phyloP scores from a whole-genome alignment of 768 basidiomycete genomes.

The Rhizopogon sp. region DNA sequence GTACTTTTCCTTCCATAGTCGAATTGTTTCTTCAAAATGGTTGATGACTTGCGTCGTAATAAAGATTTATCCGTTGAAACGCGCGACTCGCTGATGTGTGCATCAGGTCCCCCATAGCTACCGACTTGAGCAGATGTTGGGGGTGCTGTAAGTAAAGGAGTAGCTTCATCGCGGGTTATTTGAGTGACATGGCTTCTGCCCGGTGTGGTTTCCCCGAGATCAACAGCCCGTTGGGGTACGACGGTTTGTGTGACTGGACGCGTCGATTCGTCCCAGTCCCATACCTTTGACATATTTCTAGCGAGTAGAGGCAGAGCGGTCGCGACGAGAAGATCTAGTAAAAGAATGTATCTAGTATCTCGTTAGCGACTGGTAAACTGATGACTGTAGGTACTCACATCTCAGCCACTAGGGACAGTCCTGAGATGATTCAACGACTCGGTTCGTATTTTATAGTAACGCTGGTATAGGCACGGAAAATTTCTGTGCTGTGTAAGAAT shows the following conservation, averaged over 20 bases:
- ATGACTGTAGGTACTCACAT: no score
- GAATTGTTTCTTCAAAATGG: slow-evolving; percentile 15
- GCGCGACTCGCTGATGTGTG: not conserved
- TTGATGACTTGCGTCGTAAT: not conserved
- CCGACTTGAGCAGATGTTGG: not conserved
- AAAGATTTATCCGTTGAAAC: not conserved
- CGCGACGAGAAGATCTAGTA: no score
- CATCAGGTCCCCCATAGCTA: not conserved
- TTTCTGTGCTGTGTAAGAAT: no score
- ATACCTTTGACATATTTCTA: slow-evolving; percentile 11
- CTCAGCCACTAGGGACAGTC: no score
- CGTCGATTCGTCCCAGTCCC: slow-evolving; percentile 17
- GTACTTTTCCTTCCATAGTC: slow-evolving; percentile 55
- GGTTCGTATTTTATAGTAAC: no score
- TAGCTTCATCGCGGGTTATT: slow-evolving; percentile 15
- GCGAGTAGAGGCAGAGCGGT: no score
- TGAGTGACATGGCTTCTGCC: not conserved
- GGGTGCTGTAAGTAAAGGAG: slow-evolving; percentile 37
- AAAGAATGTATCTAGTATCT: no score
- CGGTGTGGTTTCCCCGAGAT: not conserved
- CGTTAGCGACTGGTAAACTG: no score
- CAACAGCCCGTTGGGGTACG: not conserved
- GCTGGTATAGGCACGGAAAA: no score
- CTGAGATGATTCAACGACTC: no score
- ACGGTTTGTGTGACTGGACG: not conserved